These are phyloP conservation scores for Fusarium virguliforme DNA, from an alignment of 2,329 filamentous ascomycete genomes.

Conservation along the genomic window DNA sequence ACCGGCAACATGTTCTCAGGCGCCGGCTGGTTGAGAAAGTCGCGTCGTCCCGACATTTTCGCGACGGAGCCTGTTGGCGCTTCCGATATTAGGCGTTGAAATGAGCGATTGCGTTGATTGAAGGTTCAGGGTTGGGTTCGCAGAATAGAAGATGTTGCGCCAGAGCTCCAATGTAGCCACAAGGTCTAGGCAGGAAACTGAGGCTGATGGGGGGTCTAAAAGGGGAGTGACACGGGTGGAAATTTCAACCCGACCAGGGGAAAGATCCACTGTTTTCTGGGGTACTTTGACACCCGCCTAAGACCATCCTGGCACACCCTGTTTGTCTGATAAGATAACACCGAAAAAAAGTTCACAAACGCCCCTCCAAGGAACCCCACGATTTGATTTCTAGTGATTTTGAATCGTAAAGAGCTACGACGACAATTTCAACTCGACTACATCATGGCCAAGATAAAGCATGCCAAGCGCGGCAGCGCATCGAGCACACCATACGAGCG, in stretches of 20 bases:
- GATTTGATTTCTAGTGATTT: slow-evolving; percentile 15
- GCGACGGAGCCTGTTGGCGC: slow-evolving; percentile 34
- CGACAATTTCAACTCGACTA: slow-evolving; percentile 3
- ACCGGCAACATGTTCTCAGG: slow-evolving; percentile 93
- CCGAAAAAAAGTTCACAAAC: slow-evolving; percentile 47
- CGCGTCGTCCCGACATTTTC: slow-evolving; percentile 76
- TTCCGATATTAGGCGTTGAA: slow-evolving; percentile 24
- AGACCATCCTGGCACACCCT: not conserved
- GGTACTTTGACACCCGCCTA: not conserved
- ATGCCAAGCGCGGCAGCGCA: slow-evolving; percentile 68
- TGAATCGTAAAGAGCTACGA: slow-evolving; percentile 15
- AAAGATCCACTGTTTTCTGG: slow-evolving; percentile 24
- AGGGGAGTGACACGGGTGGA: slow-evolving; percentile 34
- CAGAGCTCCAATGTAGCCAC: slow-evolving; percentile 27
- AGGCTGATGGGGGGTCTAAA: slow-evolving; percentile 30
- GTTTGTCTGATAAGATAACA: slow-evolving; percentile 33
- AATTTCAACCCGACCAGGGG: slow-evolving; percentile 17
- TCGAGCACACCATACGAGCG: slow-evolving; percentile 63
- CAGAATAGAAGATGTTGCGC: slow-evolving; percentile 15
- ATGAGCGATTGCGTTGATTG: slow-evolving; percentile 12
- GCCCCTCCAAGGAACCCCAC: slow-evolving; percentile 37
- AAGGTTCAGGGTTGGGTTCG: not conserved
- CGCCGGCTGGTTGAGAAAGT: slow-evolving; percentile 90
- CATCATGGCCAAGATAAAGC: slow-evolving; percentile 69
- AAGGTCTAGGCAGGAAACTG: slow-evolving; percentile 33